Conservation (phyloP, 2,329 filamentous ascomycete genomes). For the Phialophora macrospora region DNA sequence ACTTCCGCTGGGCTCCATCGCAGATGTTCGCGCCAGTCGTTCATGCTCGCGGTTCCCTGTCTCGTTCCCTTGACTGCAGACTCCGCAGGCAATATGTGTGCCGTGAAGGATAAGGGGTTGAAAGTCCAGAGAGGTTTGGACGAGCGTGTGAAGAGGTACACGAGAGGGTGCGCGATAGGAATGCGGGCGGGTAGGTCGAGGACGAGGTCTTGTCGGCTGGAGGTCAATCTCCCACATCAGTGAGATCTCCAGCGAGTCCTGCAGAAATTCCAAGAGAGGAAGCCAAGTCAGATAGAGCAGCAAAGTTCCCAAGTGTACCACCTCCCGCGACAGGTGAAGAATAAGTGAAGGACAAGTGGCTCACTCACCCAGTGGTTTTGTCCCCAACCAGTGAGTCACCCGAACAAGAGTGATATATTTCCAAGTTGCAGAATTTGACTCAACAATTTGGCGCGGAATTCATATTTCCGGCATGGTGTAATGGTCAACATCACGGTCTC, state of each 20-base stretch:
- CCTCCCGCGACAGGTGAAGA: background rate
- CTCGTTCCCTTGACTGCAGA: background rate
- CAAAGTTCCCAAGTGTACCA: background rate
- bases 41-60: background rate
- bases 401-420: background rate
- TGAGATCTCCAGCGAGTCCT: background rate
- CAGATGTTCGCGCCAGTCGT: background rate
- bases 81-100: background rate
- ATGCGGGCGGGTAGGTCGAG: background rate
- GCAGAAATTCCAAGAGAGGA: background rate
- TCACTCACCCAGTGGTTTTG: background rate
- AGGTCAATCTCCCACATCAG: background rate
- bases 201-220: background rate
- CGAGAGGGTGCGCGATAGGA: background rate
- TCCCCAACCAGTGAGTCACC: background rate
- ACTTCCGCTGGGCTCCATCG: background rate
- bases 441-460: background rate
- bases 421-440: background rate
- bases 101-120: background rate
- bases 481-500: conserved; percentile 25
- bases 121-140: background rate
- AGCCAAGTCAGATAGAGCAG: background rate
- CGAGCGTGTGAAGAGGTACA: too few species aligned
- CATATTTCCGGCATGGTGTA: conserved; percentile 20
- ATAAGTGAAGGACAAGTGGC: background rate